Evolutionary conservation across 192 early-diverging fungal species (phyloP), one percentile per base, ranked within the genome.

Genomic region (Funneliformis mosseae): DNA sequence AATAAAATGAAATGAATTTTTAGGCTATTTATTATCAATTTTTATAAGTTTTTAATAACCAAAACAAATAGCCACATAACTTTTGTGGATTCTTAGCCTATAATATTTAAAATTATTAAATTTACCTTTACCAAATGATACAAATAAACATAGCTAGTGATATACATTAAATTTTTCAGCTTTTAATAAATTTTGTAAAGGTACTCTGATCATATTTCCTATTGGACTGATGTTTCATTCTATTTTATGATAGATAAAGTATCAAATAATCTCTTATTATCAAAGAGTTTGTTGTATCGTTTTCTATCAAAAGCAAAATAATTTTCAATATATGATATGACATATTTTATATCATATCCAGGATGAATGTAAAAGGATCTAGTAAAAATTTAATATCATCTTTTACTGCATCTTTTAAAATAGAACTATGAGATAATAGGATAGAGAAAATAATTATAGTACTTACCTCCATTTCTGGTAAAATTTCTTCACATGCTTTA

Each of bases 251-350:
- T 71, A 71, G 7, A 71, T 41, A 71, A 41, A n/a, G 6, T 70
- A 70, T 70, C 33, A 70, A 38, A 70, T 70, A 70, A 70, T 70
- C 33, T 70, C 68, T 70, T 21, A 70, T 70, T 70, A 5, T 70
- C 68, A 43, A 70, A 70, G 21, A 70, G 11, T 70, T 70, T 21
- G 23, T 70, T 43, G 23, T 70, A 70, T 70, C 68, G 28, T 70
- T 70, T 70, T 70, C 68, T 43, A 70, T 70, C 28, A 70, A 70
- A 70, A 70, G 28, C 68, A 70, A 70, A 70, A 70, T 70, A 70
- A 70, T 70, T 62, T 62, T n/a, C 61, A 62, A 62, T 62, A 62
- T 62, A 62, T 70, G 28, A 70, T 33, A 70, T 21, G 68, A 70
- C 68, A 70, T 70, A 70, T 70, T 70, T 38, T 5, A 70, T 38